Evolutionary conservation across 176 grass and related monocot genomes (phyloP).

Genomic region (Avena sativa): DNA sequence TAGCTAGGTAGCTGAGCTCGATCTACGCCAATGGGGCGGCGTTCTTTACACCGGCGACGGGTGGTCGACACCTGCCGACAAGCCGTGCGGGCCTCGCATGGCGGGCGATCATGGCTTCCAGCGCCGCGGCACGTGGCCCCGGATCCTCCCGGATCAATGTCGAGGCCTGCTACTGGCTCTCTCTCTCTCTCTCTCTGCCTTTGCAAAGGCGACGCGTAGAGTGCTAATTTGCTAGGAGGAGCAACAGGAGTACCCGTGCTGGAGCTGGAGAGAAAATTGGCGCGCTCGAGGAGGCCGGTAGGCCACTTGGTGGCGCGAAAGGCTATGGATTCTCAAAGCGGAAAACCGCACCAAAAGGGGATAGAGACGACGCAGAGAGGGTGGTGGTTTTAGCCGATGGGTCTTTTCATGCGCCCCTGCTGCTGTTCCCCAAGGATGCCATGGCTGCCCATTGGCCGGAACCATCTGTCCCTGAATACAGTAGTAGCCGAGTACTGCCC

Average conservation of each 20-base stretch:
- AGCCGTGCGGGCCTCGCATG: constrained; percentile 64
- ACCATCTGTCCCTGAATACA: constrained; percentile 37
- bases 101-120: constrained; percentile 57
- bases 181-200: background rate
- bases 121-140: constrained; percentile 62
- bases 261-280: background rate
- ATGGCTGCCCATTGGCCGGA: constrained; percentile 48
- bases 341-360: constrained; percentile 34
- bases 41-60: constrained; percentile 42
- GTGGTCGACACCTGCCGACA: constrained; percentile 77
- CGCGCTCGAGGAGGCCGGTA: too few relatives aligned
- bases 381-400: background rate
- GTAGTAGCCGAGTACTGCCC: background rate
- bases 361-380: background rate
- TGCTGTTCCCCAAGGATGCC: constrained; percentile 38
- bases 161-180: background rate
- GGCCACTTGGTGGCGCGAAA: constrained; percentile 26
- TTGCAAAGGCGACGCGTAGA: background rate
- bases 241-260: background rate
- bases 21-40: constrained; percentile 33
- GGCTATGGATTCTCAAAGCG: constrained; percentile 18
- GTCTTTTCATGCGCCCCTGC: background rate
- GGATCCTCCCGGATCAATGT: constrained; percentile 61
- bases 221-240: background rate
- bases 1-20: background rate